Percentiles rank a stretch among this genome's conserved stretches.
Evolutionary conservation across 176 grass and related monocot species (phyloP).

Genomic region (Triticum dicoccoides): DNA sequence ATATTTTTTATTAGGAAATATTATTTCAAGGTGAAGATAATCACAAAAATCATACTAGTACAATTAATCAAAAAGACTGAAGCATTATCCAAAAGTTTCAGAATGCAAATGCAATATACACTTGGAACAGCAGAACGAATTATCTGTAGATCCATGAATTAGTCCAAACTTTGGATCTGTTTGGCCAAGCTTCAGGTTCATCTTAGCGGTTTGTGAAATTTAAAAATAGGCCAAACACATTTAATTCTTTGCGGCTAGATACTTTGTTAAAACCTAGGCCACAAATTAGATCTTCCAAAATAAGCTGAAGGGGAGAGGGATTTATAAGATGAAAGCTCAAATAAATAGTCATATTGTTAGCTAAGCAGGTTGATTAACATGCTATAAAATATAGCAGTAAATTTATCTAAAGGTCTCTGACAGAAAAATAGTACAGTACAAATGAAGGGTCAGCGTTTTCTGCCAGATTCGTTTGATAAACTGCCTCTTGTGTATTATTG

Average conservation of each 20-base stretch:
- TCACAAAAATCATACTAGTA: not conserved
- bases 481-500: too few species aligned
- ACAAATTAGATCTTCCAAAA: not conserved
- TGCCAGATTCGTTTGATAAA: too few species aligned
- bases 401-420: not conserved
- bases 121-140: not conserved
- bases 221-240: not conserved
- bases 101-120: conserved; percentile 23
- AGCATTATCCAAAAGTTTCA: not conserved
- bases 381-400: not conserved
- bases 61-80: not conserved
- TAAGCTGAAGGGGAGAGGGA: not conserved
- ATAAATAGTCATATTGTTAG: not conserved
- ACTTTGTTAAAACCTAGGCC: not conserved
- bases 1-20: not conserved
- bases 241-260: not conserved
- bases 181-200: not conserved
- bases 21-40: not conserved
- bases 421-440: not conserved
- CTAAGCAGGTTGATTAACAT: not conserved
- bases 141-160: not conserved
- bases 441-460: not conserved
- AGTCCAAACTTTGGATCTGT: not conserved
- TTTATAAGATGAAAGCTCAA: not conserved
- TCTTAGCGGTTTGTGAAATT: not conserved